These are phyloP conservation scores for Abelmoschus esculentus DNA, from an alignment of 345 rosid species.

Conservation along the genomic window DNA sequence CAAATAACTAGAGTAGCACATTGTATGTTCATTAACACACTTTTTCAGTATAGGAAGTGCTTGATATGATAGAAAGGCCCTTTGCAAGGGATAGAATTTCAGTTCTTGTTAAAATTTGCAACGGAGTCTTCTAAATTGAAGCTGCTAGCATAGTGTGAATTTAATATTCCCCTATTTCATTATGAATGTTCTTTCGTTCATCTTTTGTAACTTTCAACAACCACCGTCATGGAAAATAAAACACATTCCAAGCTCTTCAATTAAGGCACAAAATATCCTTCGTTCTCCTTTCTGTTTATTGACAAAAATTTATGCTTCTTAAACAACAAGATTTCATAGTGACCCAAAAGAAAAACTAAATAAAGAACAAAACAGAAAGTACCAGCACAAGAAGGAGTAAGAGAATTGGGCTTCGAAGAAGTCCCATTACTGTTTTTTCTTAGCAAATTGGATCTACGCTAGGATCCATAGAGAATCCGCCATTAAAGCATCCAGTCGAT, in stretches of 20 bases:
- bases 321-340: too few relatives aligned
- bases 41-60: slow-evolving; percentile 39
- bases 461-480: slow-evolving; percentile 4
- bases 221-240: not conserved
- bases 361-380: slow-evolving; percentile 1
- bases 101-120: slow-evolving; percentile 41
- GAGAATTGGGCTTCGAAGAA: slow-evolving; percentile 9
- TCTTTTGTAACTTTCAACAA: not conserved
- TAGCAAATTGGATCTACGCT: not conserved
- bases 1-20: not conserved
- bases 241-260: not conserved
- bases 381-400: slow-evolving; percentile 63
- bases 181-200: not conserved
- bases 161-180: too few relatives aligned
- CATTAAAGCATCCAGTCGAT: not conserved
- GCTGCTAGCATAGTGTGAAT: not conserved
- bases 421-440: slow-evolving; percentile 24
- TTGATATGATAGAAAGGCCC: slow-evolving; percentile 57
- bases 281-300: too few relatives aligned
- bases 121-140: slow-evolving; percentile 19
- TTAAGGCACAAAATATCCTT: not conserved
- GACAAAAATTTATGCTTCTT: too few relatives aligned
- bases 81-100: slow-evolving; percentile 64
- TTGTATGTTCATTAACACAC: slow-evolving; percentile 27
- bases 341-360: not conserved